Percentiles rank a stretch among this genome's conserved stretches.
Conservation (phyloP, 208 protist genomes). For the Leishmania mexicana region DNA sequence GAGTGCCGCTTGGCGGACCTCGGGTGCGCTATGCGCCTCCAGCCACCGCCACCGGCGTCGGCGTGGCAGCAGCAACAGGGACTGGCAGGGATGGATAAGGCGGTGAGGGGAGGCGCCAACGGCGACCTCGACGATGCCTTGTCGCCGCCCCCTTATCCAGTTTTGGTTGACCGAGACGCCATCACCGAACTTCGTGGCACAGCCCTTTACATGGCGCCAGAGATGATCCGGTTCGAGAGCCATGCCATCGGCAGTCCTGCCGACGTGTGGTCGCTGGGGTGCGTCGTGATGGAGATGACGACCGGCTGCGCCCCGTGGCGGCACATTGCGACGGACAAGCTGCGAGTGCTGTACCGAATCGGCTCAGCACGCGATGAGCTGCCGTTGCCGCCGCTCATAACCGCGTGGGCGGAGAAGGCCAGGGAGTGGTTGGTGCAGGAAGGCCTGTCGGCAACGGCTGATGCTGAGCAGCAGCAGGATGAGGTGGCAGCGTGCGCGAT, state of each 20-base stretch:
- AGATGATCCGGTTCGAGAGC: slow-evolving; percentile 82
- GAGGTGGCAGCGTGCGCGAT: background rate
- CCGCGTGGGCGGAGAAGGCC: slow-evolving; percentile 44
- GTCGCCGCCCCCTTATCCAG: slow-evolving; percentile 34
- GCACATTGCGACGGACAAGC: slow-evolving; percentile 56
- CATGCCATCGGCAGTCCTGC: slow-evolving; percentile 57
- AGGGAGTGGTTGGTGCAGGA: slow-evolving; percentile 31
- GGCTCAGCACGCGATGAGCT: slow-evolving; percentile 59
- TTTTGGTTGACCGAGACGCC: slow-evolving; percentile 53
- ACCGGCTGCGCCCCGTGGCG: slow-evolving; percentile 77
- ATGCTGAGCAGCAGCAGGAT: background rate
- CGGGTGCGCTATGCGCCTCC: slow-evolving; percentile 86
- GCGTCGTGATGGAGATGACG: slow-evolving; percentile 83
- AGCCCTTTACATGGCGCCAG: slow-evolving; percentile 85
- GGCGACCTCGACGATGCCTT: slow-evolving; percentile 4
- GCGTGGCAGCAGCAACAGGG: background rate
- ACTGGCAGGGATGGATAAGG: background rate
- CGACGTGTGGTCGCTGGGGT: slow-evolving; percentile 88
- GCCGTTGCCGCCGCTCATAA: slow-evolving; percentile 67
- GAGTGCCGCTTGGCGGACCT: slow-evolving; percentile 93
- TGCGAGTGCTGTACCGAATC: slow-evolving; percentile 63
- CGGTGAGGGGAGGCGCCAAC: background rate
- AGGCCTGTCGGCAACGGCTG: background rate
- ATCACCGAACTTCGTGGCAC: slow-evolving; percentile 87
- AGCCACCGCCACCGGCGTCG: slow-evolving; percentile 3